Conservation (phyloP, 106 monocot species). For the Acorus calamus region DNA sequence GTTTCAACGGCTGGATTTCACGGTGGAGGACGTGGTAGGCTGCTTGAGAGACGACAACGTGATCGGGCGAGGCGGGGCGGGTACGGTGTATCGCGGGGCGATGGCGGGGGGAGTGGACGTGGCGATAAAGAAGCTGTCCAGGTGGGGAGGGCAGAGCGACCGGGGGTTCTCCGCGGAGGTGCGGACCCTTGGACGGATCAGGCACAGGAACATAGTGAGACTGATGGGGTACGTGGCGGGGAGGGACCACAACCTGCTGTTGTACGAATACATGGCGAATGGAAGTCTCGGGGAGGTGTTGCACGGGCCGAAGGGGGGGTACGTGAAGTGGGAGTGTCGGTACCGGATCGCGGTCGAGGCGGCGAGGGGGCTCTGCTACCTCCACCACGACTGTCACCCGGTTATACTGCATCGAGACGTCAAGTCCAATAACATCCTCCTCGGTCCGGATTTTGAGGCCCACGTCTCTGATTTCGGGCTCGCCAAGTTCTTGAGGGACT, state of each 20-base stretch:
- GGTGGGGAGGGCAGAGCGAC: conserved; percentile 38
- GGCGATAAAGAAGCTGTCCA: conserved; percentile 66
- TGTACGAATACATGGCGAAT: conserved; percentile 95
- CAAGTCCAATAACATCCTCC: conserved; percentile 79
- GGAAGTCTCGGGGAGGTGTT: conserved; percentile 84
- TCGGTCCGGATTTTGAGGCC: conserved; percentile 74
- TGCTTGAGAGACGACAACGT: conserved; percentile 90
- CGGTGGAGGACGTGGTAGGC: conserved; percentile 53
- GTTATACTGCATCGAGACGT: conserved; percentile 79
- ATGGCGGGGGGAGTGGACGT: conserved; percentile 50
- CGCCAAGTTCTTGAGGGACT: conserved; percentile 53
- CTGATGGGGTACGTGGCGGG: conserved; percentile 74
- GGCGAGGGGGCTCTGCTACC: conserved; percentile 75
- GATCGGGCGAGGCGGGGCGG: conserved; percentile 90
- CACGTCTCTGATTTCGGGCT: conserved; percentile 96
- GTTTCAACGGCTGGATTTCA: conserved; percentile 70
- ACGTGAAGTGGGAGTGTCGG: conserved; percentile 65
- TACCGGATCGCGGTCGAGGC: conserved; percentile 70
- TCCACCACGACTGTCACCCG: conserved; percentile 90
- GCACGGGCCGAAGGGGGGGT: conserved; percentile 76
- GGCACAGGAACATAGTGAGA: conserved; percentile 84
- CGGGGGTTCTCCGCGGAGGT: conserved; percentile 88
- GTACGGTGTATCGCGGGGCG: conserved; percentile 70
- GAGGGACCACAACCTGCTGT: conserved; percentile 61
- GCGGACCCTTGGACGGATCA: conserved; percentile 69